Conservation (phyloP, 768 basidiomycete genomes). For the Leucocoprinus leucothites region DNA sequence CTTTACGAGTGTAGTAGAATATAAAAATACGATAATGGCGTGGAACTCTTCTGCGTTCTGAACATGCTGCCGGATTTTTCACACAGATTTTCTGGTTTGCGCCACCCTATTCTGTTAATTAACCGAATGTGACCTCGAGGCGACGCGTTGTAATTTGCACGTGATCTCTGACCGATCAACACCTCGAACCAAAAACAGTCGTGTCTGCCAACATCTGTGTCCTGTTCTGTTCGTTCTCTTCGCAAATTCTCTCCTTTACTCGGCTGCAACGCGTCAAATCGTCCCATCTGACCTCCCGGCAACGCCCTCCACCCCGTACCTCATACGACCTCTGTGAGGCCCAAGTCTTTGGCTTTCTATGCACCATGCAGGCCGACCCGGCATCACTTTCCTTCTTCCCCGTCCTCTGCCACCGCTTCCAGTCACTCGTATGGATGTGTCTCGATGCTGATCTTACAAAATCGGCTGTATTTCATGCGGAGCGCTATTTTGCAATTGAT, state of each 20-base stretch:
- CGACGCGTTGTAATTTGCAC: slow-evolving; percentile 9
- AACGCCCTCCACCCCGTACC: slow-evolving; percentile 24
- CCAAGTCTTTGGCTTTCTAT: slow-evolving; percentile 5
- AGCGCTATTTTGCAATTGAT: slow-evolving; percentile 75
- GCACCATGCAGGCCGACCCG: slow-evolving; percentile 54
- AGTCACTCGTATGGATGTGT: slow-evolving; percentile 76
- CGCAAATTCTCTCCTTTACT: neutral
- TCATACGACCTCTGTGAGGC: slow-evolving; percentile 17
- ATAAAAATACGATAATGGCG: slow-evolving; percentile 6
- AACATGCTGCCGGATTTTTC: neutral
- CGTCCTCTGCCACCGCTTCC: slow-evolving; percentile 66
- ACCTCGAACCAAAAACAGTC: slow-evolving; percentile 8
- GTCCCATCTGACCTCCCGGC: neutral
- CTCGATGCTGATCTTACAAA: slow-evolving; percentile 76
- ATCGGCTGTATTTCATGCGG: slow-evolving; percentile 88
- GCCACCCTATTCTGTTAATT: neutral
- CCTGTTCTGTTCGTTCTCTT: neutral
- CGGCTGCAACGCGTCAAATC: slow-evolving; percentile 7
- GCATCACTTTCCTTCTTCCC: slow-evolving; percentile 40
- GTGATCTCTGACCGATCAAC: slow-evolving; percentile 11
- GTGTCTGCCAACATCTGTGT: slow-evolving; percentile 8
- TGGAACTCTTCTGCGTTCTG: neutral
- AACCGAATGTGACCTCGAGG: neutral
- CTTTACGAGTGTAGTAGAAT: slow-evolving; percentile 6
- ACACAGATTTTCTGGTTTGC: neutral